Conservation (phyloP, 441 rosid species). For the Pelargonium fulgidum region DNA sequence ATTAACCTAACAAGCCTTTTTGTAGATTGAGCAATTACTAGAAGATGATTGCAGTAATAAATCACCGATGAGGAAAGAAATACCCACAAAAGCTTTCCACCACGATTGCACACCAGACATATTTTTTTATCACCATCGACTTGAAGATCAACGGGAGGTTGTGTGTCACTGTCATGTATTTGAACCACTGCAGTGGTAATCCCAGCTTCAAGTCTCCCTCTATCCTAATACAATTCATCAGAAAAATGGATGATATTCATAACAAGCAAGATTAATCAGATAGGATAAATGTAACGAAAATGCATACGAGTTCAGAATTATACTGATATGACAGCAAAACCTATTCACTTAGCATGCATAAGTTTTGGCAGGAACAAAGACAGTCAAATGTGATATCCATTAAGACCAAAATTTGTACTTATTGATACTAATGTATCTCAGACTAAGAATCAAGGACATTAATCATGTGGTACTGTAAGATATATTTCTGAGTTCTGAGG, state of each 20-base stretch:
- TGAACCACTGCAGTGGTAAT: conserved; percentile 27
- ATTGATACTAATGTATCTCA: no score
- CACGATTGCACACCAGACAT: conserved; percentile 43
- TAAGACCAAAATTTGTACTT: no score
- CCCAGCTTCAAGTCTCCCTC: conserved; percentile 36
- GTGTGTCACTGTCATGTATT: conserved; percentile 19
- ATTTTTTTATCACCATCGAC: conserved; percentile 21
- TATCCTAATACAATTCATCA: conserved; percentile 53
- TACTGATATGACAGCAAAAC: not conserved
- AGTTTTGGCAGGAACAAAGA: not conserved
- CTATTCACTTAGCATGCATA: not conserved
- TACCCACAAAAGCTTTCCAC: conserved; percentile 53
- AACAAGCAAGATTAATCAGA: conserved; percentile 14
- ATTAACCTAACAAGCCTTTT: not conserved
- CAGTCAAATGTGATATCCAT: not conserved
- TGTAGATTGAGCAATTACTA: conserved; percentile 5
- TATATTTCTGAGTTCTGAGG: no score
- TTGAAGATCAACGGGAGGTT: conserved; percentile 24
- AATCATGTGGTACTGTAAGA: no score
- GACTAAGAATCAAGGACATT: no score
- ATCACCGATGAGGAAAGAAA: conserved; percentile 19
- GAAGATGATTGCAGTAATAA: conserved; percentile 10
- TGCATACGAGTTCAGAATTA: conserved; percentile 2
- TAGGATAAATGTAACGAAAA: conserved; percentile 6
- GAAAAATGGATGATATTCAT: conserved; percentile 16